Percentiles rank a stretch among this genome's conserved stretches.
phyloP scores from a whole-genome alignment of 805 yeast species.

The Schwanniomyces occidentalis region DNA sequence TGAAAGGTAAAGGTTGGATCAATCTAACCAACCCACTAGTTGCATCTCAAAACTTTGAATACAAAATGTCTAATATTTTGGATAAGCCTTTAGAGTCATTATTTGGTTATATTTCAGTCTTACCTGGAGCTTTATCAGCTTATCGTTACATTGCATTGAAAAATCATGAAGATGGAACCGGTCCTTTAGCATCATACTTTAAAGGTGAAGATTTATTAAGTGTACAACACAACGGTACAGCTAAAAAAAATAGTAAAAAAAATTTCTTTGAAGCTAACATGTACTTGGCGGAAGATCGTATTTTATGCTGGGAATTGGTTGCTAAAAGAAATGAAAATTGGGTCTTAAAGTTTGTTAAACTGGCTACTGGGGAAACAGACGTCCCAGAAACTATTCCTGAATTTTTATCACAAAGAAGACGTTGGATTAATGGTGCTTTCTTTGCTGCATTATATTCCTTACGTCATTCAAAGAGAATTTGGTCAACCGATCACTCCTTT shows the following conservation, averaged over 20 bases:
- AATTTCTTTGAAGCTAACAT: slow-evolving; percentile 94
- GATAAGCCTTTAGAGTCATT: slow-evolving; percentile 93
- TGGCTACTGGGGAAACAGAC: slow-evolving; percentile 95
- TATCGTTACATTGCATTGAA: slow-evolving; percentile 85
- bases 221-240: slow-evolving; percentile 16
- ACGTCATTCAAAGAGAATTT: slow-evolving; percentile 71
- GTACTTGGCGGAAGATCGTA: slow-evolving; percentile 97
- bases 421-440: slow-evolving; percentile 97
- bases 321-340: slow-evolving; percentile 82
- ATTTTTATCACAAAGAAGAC: slow-evolving; percentile 85
- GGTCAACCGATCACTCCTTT: slow-evolving; percentile 75
- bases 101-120: slow-evolving; percentile 89
- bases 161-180: slow-evolving; percentile 87
- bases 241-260: slow-evolving; percentile 42
- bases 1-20: slow-evolving; percentile 86
- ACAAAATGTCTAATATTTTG: slow-evolving; percentile 92
- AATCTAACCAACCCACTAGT: slow-evolving; percentile 87
- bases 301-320: slow-evolving; percentile 92
- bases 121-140: slow-evolving; percentile 96
- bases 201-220: slow-evolving; percentile 69
- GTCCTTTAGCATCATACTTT: slow-evolving; percentile 86
- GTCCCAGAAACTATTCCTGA: slow-evolving; percentile 88
- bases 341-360: slow-evolving; percentile 88
- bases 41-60: slow-evolving; percentile 95
- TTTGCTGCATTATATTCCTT: slow-evolving; percentile 91